phyloP scores from a whole-genome alignment of 768 basidiomycete species.

The Naganishia vaughanmartiniae region DNA sequence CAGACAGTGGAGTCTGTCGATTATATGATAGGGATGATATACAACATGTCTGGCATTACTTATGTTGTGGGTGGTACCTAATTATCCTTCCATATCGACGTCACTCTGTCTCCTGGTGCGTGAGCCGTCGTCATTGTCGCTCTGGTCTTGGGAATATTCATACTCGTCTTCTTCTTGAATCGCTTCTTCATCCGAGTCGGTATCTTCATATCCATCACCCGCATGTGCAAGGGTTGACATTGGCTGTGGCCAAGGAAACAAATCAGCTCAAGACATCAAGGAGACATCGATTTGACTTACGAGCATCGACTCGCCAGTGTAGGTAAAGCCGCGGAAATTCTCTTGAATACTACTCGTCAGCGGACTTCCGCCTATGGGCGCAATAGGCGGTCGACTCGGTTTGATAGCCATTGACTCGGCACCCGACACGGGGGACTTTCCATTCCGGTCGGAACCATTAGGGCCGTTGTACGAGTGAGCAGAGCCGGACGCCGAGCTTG shows the following conservation, averaged over 20 bases:
- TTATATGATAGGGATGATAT: background rate
- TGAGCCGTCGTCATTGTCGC: slow-evolving; percentile 45
- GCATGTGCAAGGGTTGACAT: slow-evolving; percentile 38
- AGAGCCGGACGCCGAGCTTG: slow-evolving; percentile 34
- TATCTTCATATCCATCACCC: slow-evolving; percentile 40
- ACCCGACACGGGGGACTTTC: slow-evolving; percentile 16
- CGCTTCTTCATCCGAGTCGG: slow-evolving; percentile 53
- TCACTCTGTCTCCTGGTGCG: slow-evolving; percentile 49
- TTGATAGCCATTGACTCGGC: slow-evolving; percentile 43
- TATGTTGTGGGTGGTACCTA: background rate
- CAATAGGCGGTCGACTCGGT: slow-evolving; percentile 37
- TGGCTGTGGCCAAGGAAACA: slow-evolving; percentile 33
- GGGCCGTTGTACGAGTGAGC: slow-evolving; percentile 48
- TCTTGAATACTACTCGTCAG: slow-evolving; percentile 91
- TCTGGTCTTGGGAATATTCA: slow-evolving; percentile 32
- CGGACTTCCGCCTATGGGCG: slow-evolving; percentile 59
- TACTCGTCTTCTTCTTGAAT: slow-evolving; percentile 63
- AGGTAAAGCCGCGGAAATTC: slow-evolving; percentile 89
- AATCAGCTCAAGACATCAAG: background rate
- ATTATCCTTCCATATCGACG: slow-evolving; percentile 46
- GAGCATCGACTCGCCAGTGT: slow-evolving; percentile 54
- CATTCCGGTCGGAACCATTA: slow-evolving; percentile 24
- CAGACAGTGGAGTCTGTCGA: background rate
- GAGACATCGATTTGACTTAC: slow-evolving; percentile 34
- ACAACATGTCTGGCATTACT: slow-evolving; percentile 1